Evolutionary conservation across 2,329 filamentous ascomycete genomes (phyloP), one percentile per base, ranked within the genome.

Genomic region (Microsporum canis): DNA sequence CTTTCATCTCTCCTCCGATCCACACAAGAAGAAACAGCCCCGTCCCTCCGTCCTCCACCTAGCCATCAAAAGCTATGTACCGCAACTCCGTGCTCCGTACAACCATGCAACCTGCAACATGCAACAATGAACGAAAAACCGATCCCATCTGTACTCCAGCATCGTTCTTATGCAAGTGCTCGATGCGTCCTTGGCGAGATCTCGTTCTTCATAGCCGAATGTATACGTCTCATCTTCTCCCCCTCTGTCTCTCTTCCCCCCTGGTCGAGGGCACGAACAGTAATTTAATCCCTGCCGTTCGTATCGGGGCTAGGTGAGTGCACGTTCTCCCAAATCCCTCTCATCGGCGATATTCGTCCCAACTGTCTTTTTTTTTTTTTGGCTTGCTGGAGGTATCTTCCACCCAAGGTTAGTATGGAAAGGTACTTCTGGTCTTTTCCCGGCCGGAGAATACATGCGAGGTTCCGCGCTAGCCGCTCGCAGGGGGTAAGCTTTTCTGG

Each of bases 401-500:
- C 27, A 31, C 23, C 17, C 5, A 10, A 31, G 8, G n/a, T 2
- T 31, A 5, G n/a, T 23, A 5, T 5, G 43, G n/a, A 2, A 17
- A 4, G 43, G 43, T 47, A 47, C 43, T 27, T 47, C 14, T 47
- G 43, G 12, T 12, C 10, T 4, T 43, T 36, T 5, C 34, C 10
- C 2, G 31, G 31, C 51, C 51, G 51, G 51, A 55, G 51, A 55
- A 55, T 34, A 34, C 51, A 6, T 55, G 51, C 51, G 51, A 55
- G 33, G 29, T 51, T 51, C 45, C 45, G 45, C 45, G 23, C 45
- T 51, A 29, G 23, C 45, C 45, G 27, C 27, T 12, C 31, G 12
- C 12, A 33, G 29, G 49, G 49, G 43, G 43, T 8, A 55, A 55
- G 51, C 51, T 55, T 55, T 53, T 55, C 51, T 55, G 51, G 51